Evolutionary conservation across 345 rosid species (phyloP), one percentile per base, ranked within the genome.

Genomic region (Rhizophora mangle): DNA sequence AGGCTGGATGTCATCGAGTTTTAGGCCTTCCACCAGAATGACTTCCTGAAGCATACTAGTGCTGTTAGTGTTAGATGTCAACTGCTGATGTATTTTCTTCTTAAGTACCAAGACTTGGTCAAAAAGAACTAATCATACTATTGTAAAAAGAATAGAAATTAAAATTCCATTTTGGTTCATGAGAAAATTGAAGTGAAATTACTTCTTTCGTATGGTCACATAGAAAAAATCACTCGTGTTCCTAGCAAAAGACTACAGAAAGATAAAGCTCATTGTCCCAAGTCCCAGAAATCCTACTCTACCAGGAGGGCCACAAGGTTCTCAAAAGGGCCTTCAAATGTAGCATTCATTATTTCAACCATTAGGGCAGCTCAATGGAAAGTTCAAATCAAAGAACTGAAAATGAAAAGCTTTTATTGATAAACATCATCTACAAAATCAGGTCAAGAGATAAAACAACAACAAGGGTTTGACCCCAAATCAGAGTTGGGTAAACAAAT

Each of bases 21-120:
- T 91, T 46, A 88, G 58, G 31, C 76, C 91, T 72, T 88, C 97
- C 65, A 91, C 89, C 0, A 87, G 83, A 39, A 79, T 68, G 65
- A 69, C 61, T 27, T 82, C 81, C 87, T 82, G 78, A 31, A 70
- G 49, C 62, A 56, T 22, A 16, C 0, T 15, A 22, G 26, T 3
- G 15, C 18, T 18, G 39, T 56, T 11, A 72, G 29, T 20, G 16
- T 22, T 18, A 30, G 21, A 39, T 43, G 56, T n/a, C 53, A 36
- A 27, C 51, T 15, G 34, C 27, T 21, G 16, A 51, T 27, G 51
- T 8, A 13, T 20, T n/a, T 2, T 13, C 20, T 18, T 57, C 37
- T 21, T 19, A 43, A 43, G 2, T 34, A 34, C 37, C 37, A 7
- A 15, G 47, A 9, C 49, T 13, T 3, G 16, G 5, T 13, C 49